These are phyloP conservation scores for Candida sanyiensis DNA, from an alignment of 805 yeast species.

Conservation along the genomic window DNA sequence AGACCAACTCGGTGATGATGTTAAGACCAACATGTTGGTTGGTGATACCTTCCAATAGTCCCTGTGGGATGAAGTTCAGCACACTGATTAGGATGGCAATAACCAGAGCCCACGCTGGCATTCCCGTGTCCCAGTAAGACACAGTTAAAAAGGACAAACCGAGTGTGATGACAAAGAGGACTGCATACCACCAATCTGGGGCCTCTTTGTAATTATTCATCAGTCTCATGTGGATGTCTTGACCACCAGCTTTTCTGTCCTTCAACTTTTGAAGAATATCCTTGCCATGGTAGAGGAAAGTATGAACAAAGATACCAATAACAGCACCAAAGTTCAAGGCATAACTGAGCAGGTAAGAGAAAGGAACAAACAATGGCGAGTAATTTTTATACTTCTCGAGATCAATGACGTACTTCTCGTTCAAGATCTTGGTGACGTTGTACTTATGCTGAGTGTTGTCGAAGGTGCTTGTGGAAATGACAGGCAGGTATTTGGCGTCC, in stretches of 20 bases:
- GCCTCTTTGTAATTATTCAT: constrained; percentile 56
- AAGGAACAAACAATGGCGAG: constrained; percentile 52
- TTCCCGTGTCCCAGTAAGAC: constrained; percentile 38
- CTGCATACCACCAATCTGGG: constrained; percentile 49
- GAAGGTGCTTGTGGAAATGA: constrained; percentile 42
- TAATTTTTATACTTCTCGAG: constrained; percentile 42
- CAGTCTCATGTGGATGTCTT: constrained; percentile 41
- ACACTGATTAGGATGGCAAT: constrained; percentile 49
- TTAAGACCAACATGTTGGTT: constrained; percentile 50
- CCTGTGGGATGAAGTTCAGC: constrained; percentile 50
- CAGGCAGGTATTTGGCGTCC: constrained; percentile 56
- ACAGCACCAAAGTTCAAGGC: constrained; percentile 60
- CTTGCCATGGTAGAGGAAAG: constrained; percentile 48
- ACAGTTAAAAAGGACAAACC: constrained; percentile 29
- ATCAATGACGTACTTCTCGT: constrained; percentile 37
- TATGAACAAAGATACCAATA: constrained; percentile 53
- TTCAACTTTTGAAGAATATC: constrained; percentile 41
- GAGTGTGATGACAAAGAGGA: constrained; percentile 24
- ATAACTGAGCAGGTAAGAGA: constrained; percentile 49
- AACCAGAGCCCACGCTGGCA: constrained; percentile 59
- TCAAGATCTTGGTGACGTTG: constrained; percentile 41
- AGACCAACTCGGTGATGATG: constrained; percentile 52
- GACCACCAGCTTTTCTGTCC: constrained; percentile 39
- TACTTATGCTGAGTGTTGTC: constrained; percentile 42
- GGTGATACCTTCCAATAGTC: constrained; percentile 52